phyloP scores from a whole-genome alignment of 1,139 yeast genomes.

The Waltiozyma sp. region DNA sequence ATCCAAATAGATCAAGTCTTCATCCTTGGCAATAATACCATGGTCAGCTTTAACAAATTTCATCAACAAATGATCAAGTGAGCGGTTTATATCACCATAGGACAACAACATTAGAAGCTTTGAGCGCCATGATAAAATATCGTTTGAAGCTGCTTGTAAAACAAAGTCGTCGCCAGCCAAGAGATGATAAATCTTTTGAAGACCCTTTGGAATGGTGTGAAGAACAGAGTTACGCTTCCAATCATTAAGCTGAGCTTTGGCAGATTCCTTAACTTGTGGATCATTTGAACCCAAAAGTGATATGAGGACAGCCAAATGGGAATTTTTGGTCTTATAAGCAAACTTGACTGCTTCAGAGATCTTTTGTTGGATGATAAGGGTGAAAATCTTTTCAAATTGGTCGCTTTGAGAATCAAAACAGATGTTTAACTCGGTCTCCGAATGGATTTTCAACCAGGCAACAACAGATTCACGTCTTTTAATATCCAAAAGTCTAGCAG shows the following conservation, averaged over 20 bases:
- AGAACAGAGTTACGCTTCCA: conserved; percentile 44
- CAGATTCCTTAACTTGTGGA: conserved; percentile 39
- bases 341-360: conserved; percentile 47
- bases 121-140: conserved; percentile 55
- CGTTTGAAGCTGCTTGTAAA: conserved; percentile 18
- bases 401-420: conserved; percentile 20
- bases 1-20: conserved; percentile 22
- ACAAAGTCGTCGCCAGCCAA: conserved; percentile 39
- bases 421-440: conserved; percentile 34
- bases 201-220: conserved; percentile 36
- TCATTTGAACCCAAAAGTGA: conserved; percentile 65
- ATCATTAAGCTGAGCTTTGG: conserved; percentile 47
- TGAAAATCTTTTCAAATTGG: conserved; percentile 39
- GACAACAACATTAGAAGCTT: conserved; percentile 47
- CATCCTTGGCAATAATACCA: conserved; percentile 16
- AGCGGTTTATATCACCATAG: conserved; percentile 41
- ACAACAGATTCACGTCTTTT: conserved; percentile 37
- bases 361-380: conserved; percentile 44
- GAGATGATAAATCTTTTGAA: conserved; percentile 52
- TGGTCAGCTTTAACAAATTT: conserved; percentile 18
- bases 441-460: conserved; percentile 47
- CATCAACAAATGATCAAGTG: conserved; percentile 27
- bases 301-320: conserved; percentile 62
- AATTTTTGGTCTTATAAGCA: conserved; percentile 48
- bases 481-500: conserved; percentile 25